Evolutionary conservation across 805 yeast genomes (phyloP).

Genomic region (Starmerella sp.): DNA sequence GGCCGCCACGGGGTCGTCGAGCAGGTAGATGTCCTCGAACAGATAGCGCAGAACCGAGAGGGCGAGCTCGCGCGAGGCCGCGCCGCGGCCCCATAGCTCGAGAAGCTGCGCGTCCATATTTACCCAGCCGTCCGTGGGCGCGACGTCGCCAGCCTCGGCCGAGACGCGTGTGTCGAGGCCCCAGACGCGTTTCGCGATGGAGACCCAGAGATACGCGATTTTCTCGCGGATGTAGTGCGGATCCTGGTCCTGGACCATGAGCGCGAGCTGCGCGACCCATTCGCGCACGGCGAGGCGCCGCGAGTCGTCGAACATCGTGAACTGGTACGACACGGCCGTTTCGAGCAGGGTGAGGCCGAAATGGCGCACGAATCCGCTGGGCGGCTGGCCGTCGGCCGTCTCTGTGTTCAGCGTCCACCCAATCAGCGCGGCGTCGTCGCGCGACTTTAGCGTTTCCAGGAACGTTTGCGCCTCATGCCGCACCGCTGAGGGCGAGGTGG

Average conservation of each 20-base stretch:
- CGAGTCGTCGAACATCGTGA: slow-evolving; percentile 44
- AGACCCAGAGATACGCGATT: slow-evolving; percentile 81
- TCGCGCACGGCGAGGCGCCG: slow-evolving; percentile 58
- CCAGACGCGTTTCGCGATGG: slow-evolving; percentile 84
- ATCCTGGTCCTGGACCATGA: slow-evolving; percentile 47
- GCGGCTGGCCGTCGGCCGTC: slow-evolving; percentile 9
- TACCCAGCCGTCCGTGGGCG: slow-evolving; percentile 52
- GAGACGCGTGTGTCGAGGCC: slow-evolving; percentile 37
- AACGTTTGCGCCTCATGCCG: slow-evolving; percentile 51
- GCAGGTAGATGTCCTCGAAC: slow-evolving; percentile 83
- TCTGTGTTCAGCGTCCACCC: slow-evolving; percentile 56
- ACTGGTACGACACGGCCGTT: slow-evolving; percentile 48
- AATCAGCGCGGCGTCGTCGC: slow-evolving; percentile 82
- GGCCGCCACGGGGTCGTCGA: slow-evolving; percentile 85
- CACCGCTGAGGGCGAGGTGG: slow-evolving; percentile 25
- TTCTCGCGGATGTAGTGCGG: slow-evolving; percentile 88
- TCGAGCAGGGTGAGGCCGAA: slow-evolving; percentile 77
- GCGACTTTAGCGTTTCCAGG: slow-evolving; percentile 61
- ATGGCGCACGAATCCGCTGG: slow-evolving; percentile 65
- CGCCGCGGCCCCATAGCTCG: slow-evolving; percentile 58
- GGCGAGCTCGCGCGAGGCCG: slow-evolving; percentile 42
- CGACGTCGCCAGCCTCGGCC: slow-evolving; percentile 22
- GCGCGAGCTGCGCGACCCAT: slow-evolving; percentile 76
- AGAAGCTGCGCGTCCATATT: slow-evolving; percentile 73
- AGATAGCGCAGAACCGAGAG: slow-evolving; percentile 70